Percentiles rank a stretch among this genome's conserved stretches.
Conservation (phyloP, 1,139 yeast genomes). For the Pichia sp. region DNA sequence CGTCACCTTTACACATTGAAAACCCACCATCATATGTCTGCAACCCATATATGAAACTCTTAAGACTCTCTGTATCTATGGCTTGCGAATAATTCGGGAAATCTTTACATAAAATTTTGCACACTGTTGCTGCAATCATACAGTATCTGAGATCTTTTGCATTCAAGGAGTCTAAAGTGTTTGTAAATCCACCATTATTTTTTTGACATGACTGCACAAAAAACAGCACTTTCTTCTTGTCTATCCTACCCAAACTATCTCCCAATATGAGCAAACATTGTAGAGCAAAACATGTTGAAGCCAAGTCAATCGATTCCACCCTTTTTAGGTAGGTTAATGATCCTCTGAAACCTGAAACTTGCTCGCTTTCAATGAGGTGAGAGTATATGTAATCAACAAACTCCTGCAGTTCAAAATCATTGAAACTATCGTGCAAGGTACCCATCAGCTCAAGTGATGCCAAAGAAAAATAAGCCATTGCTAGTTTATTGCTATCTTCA, state of each 20-base stretch:
- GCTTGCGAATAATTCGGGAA: constrained; percentile 40
- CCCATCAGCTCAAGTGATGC: constrained; percentile 56
- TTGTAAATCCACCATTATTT: constrained; percentile 51
- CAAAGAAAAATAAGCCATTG: constrained; percentile 63
- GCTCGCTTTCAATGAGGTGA: constrained; percentile 40
- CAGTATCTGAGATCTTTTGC: constrained; percentile 71
- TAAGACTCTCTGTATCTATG: constrained; percentile 32
- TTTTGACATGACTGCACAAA: constrained; percentile 55
- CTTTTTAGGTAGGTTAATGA: constrained; percentile 35
- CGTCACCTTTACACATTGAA: constrained; percentile 47
- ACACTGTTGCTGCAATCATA: constrained; percentile 67
- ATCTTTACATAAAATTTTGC: constrained; percentile 47
- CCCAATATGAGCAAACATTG: constrained; percentile 45
- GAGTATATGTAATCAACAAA: constrained; percentile 47
- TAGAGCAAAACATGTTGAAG: constrained; percentile 67
- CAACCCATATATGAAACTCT: constrained; percentile 40
- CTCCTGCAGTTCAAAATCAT: constrained; percentile 24
- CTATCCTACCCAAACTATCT: constrained; percentile 39
- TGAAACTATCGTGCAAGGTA: constrained; percentile 31
- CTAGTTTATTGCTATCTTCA: constrained; percentile 63
- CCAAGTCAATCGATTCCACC: constrained; percentile 57
- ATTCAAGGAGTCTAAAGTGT: constrained; percentile 49
- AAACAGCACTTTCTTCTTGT: constrained; percentile 43
- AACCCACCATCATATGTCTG: constrained; percentile 66
- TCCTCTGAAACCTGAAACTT: constrained; percentile 49